Evolutionary conservation across 805 yeast genomes (phyloP), one percentile per base, ranked within the genome.

Genomic region (Trichomonascus vanleenenianus): DNA sequence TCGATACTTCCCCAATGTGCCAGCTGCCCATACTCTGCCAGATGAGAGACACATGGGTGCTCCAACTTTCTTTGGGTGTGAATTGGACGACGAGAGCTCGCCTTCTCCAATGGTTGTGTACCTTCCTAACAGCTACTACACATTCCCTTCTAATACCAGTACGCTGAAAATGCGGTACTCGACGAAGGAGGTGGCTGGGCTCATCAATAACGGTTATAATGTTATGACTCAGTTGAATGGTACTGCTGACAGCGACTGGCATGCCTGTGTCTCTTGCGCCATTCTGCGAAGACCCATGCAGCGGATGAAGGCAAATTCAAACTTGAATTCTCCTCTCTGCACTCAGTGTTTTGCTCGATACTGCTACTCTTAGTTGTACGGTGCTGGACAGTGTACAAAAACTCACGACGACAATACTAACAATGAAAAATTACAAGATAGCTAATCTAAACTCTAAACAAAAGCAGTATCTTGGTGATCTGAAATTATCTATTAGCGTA

Each of bases 31-130:
- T 3, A 39, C 41, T 3, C 22, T 47, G 37, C 36, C 46, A 9
- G 48, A 50, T 16, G 12, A 15, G 14, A 55, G 56, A 3, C 36
- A 50, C 7, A 42, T 47, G 20, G 25, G 27, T 78, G 58, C 70
- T 47, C 96, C 96, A 11, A 68, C 80, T 0, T 86, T 87, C 63
- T 83, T 88, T 58, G 96, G 97, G 3, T 89, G 96, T 64, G 70
- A 81, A 57, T 68, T 78, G 6, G 61, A 60, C 12, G 27, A 22
- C 27, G 27, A 22, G 8, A 8, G 8, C 4, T 9, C 14, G 16
- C 10, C 15, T 9, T 91, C 91, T 20, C 96, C 96, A 1, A 68
- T 87, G 48, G 70, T 87, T 33, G 78, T 86, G 12, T 86, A 84
- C 61, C 71, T 78, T 47, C 89, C 91, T 33, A 87, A 87, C 63